Evolutionary conservation across 345 rosid species (phyloP).

Genomic region (Ceriops zippeliana): DNA sequence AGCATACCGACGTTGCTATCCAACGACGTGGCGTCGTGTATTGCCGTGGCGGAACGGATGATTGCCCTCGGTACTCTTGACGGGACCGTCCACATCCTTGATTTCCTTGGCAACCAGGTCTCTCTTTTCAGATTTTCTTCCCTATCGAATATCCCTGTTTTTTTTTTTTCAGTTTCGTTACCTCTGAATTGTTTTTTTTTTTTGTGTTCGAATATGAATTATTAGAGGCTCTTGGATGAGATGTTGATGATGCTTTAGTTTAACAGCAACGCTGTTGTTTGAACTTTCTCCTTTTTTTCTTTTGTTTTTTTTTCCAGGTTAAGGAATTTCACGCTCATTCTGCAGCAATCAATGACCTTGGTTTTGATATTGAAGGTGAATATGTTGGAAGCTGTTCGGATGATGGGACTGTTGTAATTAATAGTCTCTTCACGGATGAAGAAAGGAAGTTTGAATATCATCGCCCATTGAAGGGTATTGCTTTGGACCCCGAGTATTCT

Average conservation of each 20-base stretch:
- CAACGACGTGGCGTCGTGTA: conserved; percentile 86
- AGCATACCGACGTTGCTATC: conserved; percentile 82
- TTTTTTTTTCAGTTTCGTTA: neutral
- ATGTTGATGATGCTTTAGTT: neutral
- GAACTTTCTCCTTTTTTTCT: too few relatives aligned
- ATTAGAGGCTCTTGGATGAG: neutral
- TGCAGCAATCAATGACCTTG: conserved; percentile 88
- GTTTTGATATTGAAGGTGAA: conserved; percentile 91
- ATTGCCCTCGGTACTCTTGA: conserved; percentile 92
- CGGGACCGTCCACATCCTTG: conserved; percentile 90
- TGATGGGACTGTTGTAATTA: conserved; percentile 88
- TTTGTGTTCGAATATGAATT: neutral
- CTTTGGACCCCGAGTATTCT: conserved; percentile 88
- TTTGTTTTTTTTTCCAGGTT: conserved; percentile 41
- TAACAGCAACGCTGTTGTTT: neutral
- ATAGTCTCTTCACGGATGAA: conserved; percentile 95
- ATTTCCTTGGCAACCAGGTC: conserved; percentile 95
- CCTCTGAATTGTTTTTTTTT: neutral
- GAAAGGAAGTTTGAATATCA: conserved; percentile 85
- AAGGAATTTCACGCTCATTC: conserved; percentile 76
- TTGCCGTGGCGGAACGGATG: conserved; percentile 93
- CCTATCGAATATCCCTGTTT: neutral
- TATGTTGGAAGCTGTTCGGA: conserved; percentile 96
- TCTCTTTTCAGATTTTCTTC: neutral
- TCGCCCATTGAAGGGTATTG: conserved; percentile 96